A percentile compares a stretch with the other conserved stretches of the same genome.
Conservation (phyloP, 768 basidiomycete species). For the Pleurotus cornucopiae region DNA sequence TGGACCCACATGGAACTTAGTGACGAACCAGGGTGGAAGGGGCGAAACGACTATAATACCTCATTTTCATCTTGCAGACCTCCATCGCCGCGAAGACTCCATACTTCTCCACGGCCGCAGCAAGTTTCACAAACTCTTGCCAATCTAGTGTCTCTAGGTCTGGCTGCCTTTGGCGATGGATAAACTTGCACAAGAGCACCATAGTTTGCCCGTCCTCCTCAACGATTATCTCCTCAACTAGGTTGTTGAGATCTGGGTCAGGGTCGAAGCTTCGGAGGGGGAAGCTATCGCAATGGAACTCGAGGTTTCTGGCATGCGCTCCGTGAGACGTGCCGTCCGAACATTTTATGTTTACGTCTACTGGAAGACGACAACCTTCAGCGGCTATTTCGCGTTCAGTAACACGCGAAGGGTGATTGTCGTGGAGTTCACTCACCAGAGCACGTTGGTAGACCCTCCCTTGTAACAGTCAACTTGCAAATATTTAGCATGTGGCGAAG, state of each 20-base stretch:
- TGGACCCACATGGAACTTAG: not conserved
- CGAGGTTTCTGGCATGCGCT: constrained; percentile 9
- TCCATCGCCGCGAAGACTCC: not conserved
- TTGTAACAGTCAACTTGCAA: too few relatives aligned
- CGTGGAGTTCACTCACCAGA: too few relatives aligned
- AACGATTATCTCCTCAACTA: not conserved
- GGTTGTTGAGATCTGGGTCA: not conserved
- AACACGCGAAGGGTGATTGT: too few relatives aligned
- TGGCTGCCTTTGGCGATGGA: not conserved
- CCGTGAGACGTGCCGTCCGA: constrained; percentile 6
- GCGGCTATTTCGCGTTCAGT: not conserved
- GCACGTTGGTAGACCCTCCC: too few relatives aligned
- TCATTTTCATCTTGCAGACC: not conserved
- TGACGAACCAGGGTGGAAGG: not conserved
- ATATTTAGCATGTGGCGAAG: too few relatives aligned
- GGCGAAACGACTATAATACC: not conserved
- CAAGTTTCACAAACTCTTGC: not conserved
- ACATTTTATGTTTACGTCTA: constrained; percentile 6
- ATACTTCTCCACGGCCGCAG: not conserved
- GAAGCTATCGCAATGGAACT: constrained; percentile 5
- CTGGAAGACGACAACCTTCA: constrained; percentile 1
- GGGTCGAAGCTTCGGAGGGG: not conserved
- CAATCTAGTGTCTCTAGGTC: not conserved
- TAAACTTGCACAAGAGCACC: not conserved
- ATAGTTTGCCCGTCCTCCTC: not conserved